A percentile compares a stretch with the other conserved stretches of the same genome.
phyloP scores from a whole-genome alignment of 306 rosid species.

The Sindora glabra region DNA sequence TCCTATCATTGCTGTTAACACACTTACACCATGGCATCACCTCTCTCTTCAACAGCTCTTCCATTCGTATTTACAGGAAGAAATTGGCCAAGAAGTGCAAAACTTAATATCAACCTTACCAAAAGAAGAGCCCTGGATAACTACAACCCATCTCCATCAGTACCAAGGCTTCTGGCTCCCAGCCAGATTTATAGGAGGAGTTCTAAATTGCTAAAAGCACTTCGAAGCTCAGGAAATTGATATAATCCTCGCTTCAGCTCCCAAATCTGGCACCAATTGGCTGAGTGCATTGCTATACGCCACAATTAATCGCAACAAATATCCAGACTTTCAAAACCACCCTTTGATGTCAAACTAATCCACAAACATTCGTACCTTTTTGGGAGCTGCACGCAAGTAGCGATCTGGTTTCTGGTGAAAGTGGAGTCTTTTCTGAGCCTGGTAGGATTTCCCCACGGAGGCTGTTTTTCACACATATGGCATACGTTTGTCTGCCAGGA shows the following conservation, averaged over 20 bases:
- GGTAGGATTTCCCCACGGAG: background rate
- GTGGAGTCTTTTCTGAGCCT: too few relatives aligned
- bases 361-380: constrained; percentile 25
- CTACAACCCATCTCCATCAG: background rate
- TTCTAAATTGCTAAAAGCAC: constrained; percentile 7
- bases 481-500: background rate
- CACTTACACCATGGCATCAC: too few relatives aligned
- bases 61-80: too few relatives aligned
- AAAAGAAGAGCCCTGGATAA: constrained; percentile 6
- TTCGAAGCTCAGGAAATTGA: constrained; percentile 17
- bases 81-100: constrained; percentile 2
- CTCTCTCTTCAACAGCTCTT: too few relatives aligned
- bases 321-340: background rate
- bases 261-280: constrained; percentile 37
- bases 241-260: constrained; percentile 14
- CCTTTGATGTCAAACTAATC: constrained; percentile 19
- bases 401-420: too few relatives aligned
- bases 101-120: constrained; percentile 13
- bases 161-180: constrained; percentile 27
- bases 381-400: too few relatives aligned
- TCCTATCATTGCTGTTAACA: too few relatives aligned
- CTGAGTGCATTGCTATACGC: constrained; percentile 18
- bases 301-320: background rate
- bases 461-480: background rate
- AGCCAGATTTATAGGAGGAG: constrained; percentile 4